Conservation (phyloP, 2,329 filamentous ascomycete species). For the Aspergillus sergii region DNA sequence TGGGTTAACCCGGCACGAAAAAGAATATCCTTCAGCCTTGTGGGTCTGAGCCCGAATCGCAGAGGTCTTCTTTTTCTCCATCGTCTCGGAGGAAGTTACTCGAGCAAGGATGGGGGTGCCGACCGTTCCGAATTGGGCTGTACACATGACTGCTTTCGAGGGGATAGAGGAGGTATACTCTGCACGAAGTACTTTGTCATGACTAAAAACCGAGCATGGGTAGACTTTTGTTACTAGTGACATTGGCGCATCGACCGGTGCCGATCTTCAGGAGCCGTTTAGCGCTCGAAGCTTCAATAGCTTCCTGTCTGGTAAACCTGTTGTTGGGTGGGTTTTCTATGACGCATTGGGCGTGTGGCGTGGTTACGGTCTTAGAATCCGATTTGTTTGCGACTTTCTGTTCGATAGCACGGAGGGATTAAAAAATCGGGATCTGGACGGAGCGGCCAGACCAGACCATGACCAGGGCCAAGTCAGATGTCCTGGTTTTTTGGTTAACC, state of each 20-base stretch:
- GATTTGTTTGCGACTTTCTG: neutral
- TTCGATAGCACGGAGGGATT: neutral
- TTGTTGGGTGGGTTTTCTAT: neutral
- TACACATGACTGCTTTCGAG: neutral
- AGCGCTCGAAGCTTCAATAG: neutral
- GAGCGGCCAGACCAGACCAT: neutral
- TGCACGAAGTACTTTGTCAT: neutral
- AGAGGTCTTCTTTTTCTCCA: neutral
- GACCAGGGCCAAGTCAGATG: neutral
- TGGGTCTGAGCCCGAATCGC: neutral
- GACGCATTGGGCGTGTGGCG: slow-evolving; percentile 3
- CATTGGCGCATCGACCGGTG: neutral
- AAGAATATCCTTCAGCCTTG: slow-evolving; percentile 1
- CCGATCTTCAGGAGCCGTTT: slow-evolving; percentile 1
- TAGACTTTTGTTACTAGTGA: neutral
- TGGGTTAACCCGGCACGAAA: neutral
- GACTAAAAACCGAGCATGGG: neutral
- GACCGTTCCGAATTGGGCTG: slow-evolving; percentile 2
- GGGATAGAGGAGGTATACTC: neutral
- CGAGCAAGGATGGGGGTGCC: neutral
- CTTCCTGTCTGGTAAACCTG: neutral
- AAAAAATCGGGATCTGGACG: neutral
- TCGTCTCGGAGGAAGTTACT: neutral
- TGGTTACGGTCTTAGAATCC: neutral
- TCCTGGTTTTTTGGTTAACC: neutral